Base-by-base conservation (phyloP, 1,139 yeast genomes). In the Hansenula lynferdii region DNA sequence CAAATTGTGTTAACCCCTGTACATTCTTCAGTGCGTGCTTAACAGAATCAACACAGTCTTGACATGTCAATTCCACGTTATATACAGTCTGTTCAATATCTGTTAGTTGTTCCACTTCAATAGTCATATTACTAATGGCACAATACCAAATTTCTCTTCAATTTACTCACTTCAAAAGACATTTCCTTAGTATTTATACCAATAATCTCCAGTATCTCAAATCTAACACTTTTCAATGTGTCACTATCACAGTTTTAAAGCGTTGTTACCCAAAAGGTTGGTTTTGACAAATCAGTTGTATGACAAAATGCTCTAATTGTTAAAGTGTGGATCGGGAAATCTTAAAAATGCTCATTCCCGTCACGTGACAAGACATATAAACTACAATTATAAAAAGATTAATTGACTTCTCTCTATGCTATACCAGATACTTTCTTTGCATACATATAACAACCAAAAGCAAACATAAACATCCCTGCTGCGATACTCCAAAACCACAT, bases 11-110 rank as follows among this genome's bases (percentile, higher is more conserved):
- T 4, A 85, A 60, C 2, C 79, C 77, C 5, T 60, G 54, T 8
- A 80, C 51, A 5, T 66, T 52, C 19, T 64, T 51, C n/a, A 86
- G 65, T 2, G 81, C 83, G 1, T 57, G 47, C 6, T 69, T 57
- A 9, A 86, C 80, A 3, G 80, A 67, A 10, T 74, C 73, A 15
- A 81, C 85, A 60, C 96, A 86, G 12, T 73, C 62, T 32, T 77
- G 65, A 57, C 96, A 87, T 48, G 80, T 77, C 70, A 86, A 65
- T 4, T 90, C 89, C 38, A 86, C 94, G 25, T 87, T 86, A 59
- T 81, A 84, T 12, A 81, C 85, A 12, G 83, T 75, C 67, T 80
- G 42, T 36, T 40, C 34, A 26, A 25, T 9, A 2, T 28, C 34
- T 37, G 38, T 35, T 35, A 35, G 24, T 28, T 12, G 5, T 12